These are phyloP conservation scores for barley (Hordeum vulgare) DNA, from an alignment of 176 grass and related monocot genomes.

Conservation along the genomic window DNA sequence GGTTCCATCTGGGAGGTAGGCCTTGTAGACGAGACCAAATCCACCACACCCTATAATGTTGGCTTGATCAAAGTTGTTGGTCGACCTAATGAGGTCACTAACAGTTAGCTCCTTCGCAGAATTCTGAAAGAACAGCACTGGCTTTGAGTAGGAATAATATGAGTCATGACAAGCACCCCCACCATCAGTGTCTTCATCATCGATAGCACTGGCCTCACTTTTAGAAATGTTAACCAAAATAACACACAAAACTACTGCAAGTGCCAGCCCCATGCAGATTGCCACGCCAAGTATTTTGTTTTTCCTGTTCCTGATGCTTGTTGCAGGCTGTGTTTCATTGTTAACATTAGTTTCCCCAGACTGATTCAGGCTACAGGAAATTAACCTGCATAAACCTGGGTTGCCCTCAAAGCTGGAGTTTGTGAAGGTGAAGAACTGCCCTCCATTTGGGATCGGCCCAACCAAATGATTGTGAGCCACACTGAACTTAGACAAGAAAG, in stretches of 20 bases:
- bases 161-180: slow-evolving; percentile 34
- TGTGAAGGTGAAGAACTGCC: slow-evolving; percentile 87
- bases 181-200: slow-evolving; percentile 39
- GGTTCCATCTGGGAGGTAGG: slow-evolving; percentile 77
- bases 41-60: slow-evolving; percentile 94
- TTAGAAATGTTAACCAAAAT: slow-evolving; percentile 77
- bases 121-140: slow-evolving; percentile 78
- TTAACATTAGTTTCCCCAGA: neutral
- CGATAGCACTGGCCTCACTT: slow-evolving; percentile 40
- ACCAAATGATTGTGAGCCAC: slow-evolving; percentile 75
- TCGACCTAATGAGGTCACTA: slow-evolving; percentile 75
- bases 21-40: slow-evolving; percentile 96
- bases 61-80: slow-evolving; percentile 95
- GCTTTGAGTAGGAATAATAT: slow-evolving; percentile 59
- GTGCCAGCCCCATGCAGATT: slow-evolving; percentile 59
- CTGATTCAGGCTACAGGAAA: slow-evolving; percentile 46
- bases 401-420: slow-evolving; percentile 93
- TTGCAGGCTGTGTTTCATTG: neutral
- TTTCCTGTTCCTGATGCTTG: slow-evolving; percentile 37
- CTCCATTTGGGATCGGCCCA: slow-evolving; percentile 60
- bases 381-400: slow-evolving; percentile 57
- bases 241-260: slow-evolving; percentile 54
- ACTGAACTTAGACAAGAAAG: slow-evolving; percentile 95
- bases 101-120: slow-evolving; percentile 77
- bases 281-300: slow-evolving; percentile 73